Evolutionary conservation across 148 eudicot genomes (phyloP).

Genomic region (Heliamphora exappendiculata): DNA sequence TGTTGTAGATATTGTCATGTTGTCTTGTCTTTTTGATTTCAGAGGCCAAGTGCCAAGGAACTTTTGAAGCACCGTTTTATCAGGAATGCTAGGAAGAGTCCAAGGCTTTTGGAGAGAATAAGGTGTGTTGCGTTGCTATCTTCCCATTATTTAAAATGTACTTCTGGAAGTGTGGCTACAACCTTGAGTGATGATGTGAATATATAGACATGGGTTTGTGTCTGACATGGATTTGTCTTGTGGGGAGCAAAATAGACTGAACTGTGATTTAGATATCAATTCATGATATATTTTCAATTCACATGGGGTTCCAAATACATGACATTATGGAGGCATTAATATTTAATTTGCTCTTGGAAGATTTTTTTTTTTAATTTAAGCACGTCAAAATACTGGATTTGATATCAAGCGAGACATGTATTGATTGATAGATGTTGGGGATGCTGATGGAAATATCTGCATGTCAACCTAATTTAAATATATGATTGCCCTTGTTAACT

Average conservation of each 20-base stretch:
- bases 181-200: neutral
- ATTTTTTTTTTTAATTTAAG: neutral
- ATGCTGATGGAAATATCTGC: neutral
- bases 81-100: slow-evolving; percentile 81
- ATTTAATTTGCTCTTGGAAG: neutral
- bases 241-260: neutral
- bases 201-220: neutral
- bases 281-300: neutral
- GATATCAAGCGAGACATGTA: slow-evolving; percentile 3
- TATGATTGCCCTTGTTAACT: neutral
- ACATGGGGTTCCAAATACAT: neutral
- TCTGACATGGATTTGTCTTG: neutral
- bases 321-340: neutral
- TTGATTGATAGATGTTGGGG: neutral
- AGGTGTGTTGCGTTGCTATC: slow-evolving; percentile 34
- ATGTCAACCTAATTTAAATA: neutral
- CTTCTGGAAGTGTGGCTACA: neutral
- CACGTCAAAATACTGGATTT: neutral
- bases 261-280: neutral
- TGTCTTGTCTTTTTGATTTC: slow-evolving; percentile 22
- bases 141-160: neutral
- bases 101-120: slow-evolving; percentile 87
- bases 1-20: neutral
- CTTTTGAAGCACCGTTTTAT: slow-evolving; percentile 82
- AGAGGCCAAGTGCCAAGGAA: slow-evolving; percentile 96